A percentile compares a stretch with the other conserved stretches of the same genome.
These are phyloP conservation scores for Saraca asoca DNA, from an alignment of 331 rosid species.

Conservation along the genomic window DNA sequence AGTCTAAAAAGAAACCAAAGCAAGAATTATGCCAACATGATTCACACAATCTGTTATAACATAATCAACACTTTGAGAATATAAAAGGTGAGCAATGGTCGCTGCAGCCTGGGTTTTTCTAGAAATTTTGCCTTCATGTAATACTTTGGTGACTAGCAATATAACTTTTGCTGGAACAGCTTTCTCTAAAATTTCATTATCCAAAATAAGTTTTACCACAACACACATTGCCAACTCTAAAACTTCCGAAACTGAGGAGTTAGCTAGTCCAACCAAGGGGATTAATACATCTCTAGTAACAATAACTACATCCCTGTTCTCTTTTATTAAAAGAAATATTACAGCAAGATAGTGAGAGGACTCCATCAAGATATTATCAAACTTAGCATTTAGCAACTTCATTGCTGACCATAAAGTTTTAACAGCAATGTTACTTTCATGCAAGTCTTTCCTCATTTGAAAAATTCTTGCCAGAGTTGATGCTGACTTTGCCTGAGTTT, in stretches of 20 bases:
- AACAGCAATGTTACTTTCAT: conserved; percentile 83
- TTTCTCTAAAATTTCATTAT: conserved; percentile 69
- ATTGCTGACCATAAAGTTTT: conserved; percentile 65
- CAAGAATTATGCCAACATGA: conserved; percentile 71
- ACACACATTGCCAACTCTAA: no score
- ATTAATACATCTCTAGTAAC: conserved; percentile 67
- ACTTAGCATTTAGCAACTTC: conserved; percentile 76
- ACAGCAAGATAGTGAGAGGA: conserved; percentile 90
- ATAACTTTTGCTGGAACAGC: conserved; percentile 77
- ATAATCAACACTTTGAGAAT: conserved; percentile 63
- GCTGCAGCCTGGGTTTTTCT: conserved; percentile 95
- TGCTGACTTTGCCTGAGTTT: conserved; percentile 96
- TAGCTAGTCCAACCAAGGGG: conserved; percentile 58
- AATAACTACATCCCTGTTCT: conserved; percentile 80
- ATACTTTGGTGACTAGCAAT: conserved; percentile 85
- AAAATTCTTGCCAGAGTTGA: conserved; percentile 89
- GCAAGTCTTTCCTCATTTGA: conserved; percentile 84
- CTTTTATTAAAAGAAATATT: conserved; percentile 87
- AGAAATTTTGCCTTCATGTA: conserved; percentile 71
- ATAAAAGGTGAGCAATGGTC: conserved; percentile 88
- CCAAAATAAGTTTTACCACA: conserved; percentile 89
- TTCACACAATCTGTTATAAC: conserved; percentile 79
- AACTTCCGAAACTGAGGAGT: no score
- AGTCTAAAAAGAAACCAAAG: no score
- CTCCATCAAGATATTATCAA: no score